phyloP scores from a whole-genome alignment of 2,329 filamentous ascomycete species.

The Alternaria hordeiaustralica region DNA sequence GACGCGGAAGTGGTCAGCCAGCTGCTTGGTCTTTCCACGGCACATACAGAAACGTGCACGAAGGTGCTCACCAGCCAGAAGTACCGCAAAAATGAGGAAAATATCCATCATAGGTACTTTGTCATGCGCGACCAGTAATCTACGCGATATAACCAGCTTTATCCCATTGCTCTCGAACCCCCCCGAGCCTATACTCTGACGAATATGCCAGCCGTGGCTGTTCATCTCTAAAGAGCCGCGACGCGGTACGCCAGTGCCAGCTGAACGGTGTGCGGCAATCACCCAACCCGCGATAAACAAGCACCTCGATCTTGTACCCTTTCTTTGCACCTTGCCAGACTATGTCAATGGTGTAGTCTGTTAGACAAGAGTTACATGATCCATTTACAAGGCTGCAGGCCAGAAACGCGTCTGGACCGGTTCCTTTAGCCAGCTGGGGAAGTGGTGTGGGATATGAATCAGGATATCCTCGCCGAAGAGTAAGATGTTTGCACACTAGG shows the following conservation, averaged over 20 bases:
- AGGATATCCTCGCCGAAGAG: not conserved
- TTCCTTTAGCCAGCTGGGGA: conserved; percentile 19
- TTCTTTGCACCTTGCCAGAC: conserved; percentile 18
- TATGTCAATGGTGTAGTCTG: conserved; percentile 27
- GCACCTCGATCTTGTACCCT: conserved; percentile 17
- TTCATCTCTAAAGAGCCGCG: not conserved
- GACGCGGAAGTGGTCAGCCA: not conserved
- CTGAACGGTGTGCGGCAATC: conserved; percentile 25
- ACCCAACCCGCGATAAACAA: conserved; percentile 20
- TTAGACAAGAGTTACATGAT: conserved; percentile 25
- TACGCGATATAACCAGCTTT: conserved; percentile 13
- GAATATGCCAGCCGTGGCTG: conserved; percentile 7
- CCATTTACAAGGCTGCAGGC: conserved; percentile 17
- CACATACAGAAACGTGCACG: not conserved
- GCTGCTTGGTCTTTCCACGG: not conserved
- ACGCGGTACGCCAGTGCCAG: conserved; percentile 21
- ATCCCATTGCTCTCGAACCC: conserved; percentile 25
- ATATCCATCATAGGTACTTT: not conserved
- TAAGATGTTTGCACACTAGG: conserved; percentile 20
- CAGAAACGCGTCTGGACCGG: conserved; percentile 7
- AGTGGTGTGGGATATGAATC: conserved; percentile 10
- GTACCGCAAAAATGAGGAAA: not conserved
- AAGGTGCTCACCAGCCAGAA: not conserved
- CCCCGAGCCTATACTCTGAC: conserved; percentile 15
- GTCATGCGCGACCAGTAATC: conserved; percentile 2